A percentile compares a stretch with the other conserved stretches of the same genome.
These are phyloP conservation scores for Trichophyton simii DNA, from an alignment of 2,329 filamentous ascomycete species.

Conservation along the genomic window DNA sequence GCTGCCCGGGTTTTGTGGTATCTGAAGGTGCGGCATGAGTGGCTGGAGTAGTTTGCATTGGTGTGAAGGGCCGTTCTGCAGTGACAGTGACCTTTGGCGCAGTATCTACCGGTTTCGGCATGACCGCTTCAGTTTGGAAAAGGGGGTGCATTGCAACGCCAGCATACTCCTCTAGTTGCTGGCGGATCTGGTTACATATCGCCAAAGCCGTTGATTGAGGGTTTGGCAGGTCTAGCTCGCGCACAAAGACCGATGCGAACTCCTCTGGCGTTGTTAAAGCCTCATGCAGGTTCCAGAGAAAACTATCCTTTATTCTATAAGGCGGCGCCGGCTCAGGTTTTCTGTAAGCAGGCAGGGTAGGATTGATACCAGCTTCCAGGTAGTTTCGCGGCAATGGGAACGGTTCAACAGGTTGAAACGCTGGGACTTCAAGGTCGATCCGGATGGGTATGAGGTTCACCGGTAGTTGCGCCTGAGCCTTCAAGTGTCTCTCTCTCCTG, in stretches of 20 bases:
- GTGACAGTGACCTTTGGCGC: neutral
- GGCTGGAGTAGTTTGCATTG: slow-evolving; percentile 12
- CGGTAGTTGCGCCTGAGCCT: slow-evolving; percentile 61
- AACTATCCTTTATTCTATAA: slow-evolving; percentile 86
- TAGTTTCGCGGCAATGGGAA: slow-evolving; percentile 34
- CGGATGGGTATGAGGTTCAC: slow-evolving; percentile 88
- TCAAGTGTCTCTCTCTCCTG: slow-evolving; percentile 48
- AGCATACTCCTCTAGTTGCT: slow-evolving; percentile 90
- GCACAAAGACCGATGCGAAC: slow-evolving; percentile 80
- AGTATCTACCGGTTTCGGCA: slow-evolving; percentile 37
- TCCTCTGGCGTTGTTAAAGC: slow-evolving; percentile 87
- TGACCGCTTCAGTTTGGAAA: slow-evolving; percentile 48
- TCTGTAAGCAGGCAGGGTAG: slow-evolving; percentile 64
- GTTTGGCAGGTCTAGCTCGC: slow-evolving; percentile 83
- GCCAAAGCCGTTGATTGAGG: slow-evolving; percentile 56
- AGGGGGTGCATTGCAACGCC: slow-evolving; percentile 86
- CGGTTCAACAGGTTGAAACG: slow-evolving; percentile 43
- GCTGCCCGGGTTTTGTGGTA: slow-evolving; percentile 9
- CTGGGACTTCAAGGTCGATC: slow-evolving; percentile 83
- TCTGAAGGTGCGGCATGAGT: slow-evolving; percentile 12
- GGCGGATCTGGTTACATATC: slow-evolving; percentile 87
- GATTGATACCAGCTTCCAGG: slow-evolving; percentile 40
- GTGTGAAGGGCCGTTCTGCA: slow-evolving; percentile 20
- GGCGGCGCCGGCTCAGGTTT: slow-evolving; percentile 66
- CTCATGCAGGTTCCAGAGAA: slow-evolving; percentile 96